Evolutionary conservation across 495 filamentous ascomycete species (phyloP), one percentile per base, ranked within the genome.

Genomic region (Acidiella bohemica): DNA sequence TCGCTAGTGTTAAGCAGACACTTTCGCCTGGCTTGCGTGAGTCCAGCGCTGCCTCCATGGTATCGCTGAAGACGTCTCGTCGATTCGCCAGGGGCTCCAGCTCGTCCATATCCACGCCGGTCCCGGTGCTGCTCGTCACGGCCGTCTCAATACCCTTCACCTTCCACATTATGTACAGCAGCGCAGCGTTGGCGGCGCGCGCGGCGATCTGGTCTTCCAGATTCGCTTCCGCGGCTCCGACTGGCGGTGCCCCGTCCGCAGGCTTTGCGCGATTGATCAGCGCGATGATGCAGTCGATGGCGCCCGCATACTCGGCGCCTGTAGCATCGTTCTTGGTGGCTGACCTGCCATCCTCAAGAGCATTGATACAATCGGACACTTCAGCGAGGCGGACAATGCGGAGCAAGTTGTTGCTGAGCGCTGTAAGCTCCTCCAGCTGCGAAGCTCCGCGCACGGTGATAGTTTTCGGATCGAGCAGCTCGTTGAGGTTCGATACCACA

Each of bases 121-220:
- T 51, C 21, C 57, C 46, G 14, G 47, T 28, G 39, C 35, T 28
- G 2, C 14, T 28, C 0, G 44, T 26, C 13, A 44, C 34, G 23
- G 44, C 32, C 9, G 55, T 53, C 20, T 61, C 57, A 17, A 77
- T 55, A 5, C 54, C 33, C 16, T 54, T 53, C 7, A 83, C 69
- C 47, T 87, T 86, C 90, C 90, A 97, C 77, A 93, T 82, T 59
- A 94, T 90, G 62, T 94, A 96, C 63, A 86, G 84, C 18, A 86
- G 62, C 17, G 80, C 58, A 5, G 77, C 67, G 46, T 78, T 76
- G 46, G 86, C 75, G 14, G 84, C 78, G 40, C 72, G 76, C 8
- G 67, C 65, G 5, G 86, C 73, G 36, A 90, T 61, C 42, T 86
- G 78, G 42, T 84, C 76, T 53, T 93, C 86, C 7, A 78, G 61